Base-by-base conservation (phyloP, 2,329 filamentous ascomycete species). In the Pseudogymnoascus sp. region DNA sequence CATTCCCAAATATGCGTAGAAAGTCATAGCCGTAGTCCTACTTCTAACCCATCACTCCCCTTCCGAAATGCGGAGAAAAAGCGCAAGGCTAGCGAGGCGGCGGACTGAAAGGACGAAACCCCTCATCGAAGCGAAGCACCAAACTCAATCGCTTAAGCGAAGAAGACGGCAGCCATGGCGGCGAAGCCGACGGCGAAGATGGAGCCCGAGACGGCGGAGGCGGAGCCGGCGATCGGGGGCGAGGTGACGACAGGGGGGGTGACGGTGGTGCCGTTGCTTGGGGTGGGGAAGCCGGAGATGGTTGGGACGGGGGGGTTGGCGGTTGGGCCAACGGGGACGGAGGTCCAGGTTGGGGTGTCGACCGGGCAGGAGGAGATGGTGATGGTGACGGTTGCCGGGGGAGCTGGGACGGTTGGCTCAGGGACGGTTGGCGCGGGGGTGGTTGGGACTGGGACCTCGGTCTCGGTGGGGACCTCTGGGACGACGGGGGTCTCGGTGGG, bases 311-410 rank as follows among this genome's bases (percentile, higher is more conserved):
- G 7, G 33, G n/a, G 11, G 35, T 6, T 4, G 19, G 26, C 12
- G 12, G 55, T 59, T 12, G 49, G 16, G 55, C 33, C 60, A 61
- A 41, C 45, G n/a, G 43, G 60, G 26, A 29, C 59, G 45, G 63
- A 45, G 14, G 41, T 33, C 52, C 21, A 49, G 21, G 35, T 21
- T 35, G 8, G 75, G 52, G n/a, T 60, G 16, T 72, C 65, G 60
- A 75, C 73, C 16, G 75, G 75, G 70, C 75, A 78, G 65, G 73
- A 69, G 33, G 72, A 72, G 58, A 77, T 72, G 21, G 75, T 77
- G 64, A 77, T 70, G 41, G 76, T 75, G 31, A 74, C 63, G 59
- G 71, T 65, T 35, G 70, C 39, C 16, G 63, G 62, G 14, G 16
- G 5, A 33, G 19, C 60, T 21, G 65, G 55, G 60, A 62, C 62